A percentile compares a stretch with the other conserved stretches of the same genome.
These are phyloP conservation scores for Paecilomyces variotii DNA, from an alignment of 2,329 filamentous ascomycete genomes.

Conservation along the genomic window DNA sequence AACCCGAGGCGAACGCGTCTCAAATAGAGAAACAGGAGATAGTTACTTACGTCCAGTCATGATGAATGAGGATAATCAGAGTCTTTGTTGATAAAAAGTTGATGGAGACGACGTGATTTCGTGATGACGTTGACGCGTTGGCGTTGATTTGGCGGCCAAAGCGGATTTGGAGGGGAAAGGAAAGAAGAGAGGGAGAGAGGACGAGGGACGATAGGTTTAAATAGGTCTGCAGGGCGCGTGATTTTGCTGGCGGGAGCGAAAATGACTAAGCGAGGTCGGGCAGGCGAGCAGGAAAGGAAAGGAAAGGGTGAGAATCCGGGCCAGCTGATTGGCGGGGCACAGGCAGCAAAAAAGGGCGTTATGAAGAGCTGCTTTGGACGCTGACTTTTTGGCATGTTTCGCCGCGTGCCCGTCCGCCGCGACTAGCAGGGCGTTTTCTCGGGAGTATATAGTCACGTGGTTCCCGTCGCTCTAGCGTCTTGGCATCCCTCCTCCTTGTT, in stretches of 20 bases:
- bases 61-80: conserved; percentile 10
- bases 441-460: neutral
- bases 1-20: neutral
- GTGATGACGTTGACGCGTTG: conserved; percentile 12
- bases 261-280: conserved; percentile 13
- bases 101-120: conserved; percentile 4
- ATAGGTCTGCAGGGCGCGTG: conserved; percentile 5
- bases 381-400: conserved; percentile 14
- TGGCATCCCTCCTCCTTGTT: neutral
- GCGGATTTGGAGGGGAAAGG: conserved; percentile 4
- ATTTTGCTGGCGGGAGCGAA: conserved; percentile 1
- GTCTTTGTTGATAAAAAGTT: conserved; percentile 2
- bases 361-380: conserved; percentile 33
- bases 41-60: conserved; percentile 37
- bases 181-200: conserved; percentile 10
- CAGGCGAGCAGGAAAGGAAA: neutral
- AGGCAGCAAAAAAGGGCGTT: conserved; percentile 26
- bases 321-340: conserved; percentile 24
- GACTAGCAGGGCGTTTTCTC: neutral
- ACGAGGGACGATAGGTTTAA: conserved; percentile 10
- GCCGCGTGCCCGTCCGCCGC: conserved; percentile 10
- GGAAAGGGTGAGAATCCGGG: conserved; percentile 9
- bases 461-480: neutral
- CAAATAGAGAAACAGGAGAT: neutral
- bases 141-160: conserved; percentile 1